phyloP scores from a whole-genome alignment of 805 yeast genomes.

The Lachancea thermotolerans region DNA sequence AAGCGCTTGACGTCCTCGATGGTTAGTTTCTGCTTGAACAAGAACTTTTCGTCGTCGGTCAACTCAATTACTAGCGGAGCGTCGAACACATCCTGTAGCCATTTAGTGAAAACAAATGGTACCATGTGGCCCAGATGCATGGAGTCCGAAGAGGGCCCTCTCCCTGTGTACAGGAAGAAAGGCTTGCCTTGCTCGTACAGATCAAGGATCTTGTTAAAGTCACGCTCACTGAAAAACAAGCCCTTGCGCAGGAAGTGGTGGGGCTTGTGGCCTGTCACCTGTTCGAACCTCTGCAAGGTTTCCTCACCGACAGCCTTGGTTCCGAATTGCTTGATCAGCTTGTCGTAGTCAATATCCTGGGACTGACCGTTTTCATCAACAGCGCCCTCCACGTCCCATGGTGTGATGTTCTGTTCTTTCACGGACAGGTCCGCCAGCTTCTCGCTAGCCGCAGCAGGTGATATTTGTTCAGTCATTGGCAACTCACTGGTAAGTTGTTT shows the following conservation, averaged over 20 bases:
- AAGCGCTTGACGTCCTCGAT: slow-evolving; percentile 81
- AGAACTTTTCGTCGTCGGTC: slow-evolving; percentile 95
- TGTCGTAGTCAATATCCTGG: slow-evolving; percentile 89
- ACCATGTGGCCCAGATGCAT: slow-evolving; percentile 97
- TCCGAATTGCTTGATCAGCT: slow-evolving; percentile 81
- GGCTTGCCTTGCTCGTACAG: slow-evolving; percentile 92
- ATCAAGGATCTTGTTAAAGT: slow-evolving; percentile 69
- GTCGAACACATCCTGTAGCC: slow-evolving; percentile 97
- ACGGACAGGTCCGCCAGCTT: slow-evolving; percentile 16
- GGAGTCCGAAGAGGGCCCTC: slow-evolving; percentile 92
- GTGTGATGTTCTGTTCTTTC: slow-evolving; percentile 60
- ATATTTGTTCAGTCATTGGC: not conserved
- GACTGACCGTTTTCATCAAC: slow-evolving; percentile 81
- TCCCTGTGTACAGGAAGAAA: slow-evolving; percentile 91
- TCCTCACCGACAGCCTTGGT: slow-evolving; percentile 66
- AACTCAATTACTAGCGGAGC: slow-evolving; percentile 89
- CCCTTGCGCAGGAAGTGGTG: slow-evolving; percentile 89
- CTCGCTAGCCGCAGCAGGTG: slow-evolving; percentile 15
- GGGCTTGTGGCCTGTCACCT: slow-evolving; percentile 83
- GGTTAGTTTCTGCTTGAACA: slow-evolving; percentile 85
- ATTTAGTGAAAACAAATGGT: slow-evolving; percentile 91
- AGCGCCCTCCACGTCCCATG: slow-evolving; percentile 99
- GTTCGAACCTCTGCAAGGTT: slow-evolving; percentile 65
- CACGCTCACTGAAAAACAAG: slow-evolving; percentile 87
- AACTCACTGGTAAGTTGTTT: not conserved